phyloP scores from a whole-genome alignment of 495 filamentous ascomycete genomes.

The Xylaria telfairii region DNA sequence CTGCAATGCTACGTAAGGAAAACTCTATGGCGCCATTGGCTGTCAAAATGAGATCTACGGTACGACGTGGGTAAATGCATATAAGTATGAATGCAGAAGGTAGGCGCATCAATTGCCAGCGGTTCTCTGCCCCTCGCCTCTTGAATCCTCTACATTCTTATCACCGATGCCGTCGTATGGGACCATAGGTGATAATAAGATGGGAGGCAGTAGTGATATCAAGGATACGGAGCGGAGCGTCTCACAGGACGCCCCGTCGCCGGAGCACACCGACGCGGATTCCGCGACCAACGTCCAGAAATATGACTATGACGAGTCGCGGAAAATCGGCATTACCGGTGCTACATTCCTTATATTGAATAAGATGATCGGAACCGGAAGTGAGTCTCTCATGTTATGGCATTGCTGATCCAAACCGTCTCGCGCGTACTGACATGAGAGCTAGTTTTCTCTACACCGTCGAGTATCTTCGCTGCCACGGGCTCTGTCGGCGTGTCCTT shows the following conservation, averaged over 20 bases:
- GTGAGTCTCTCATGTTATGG: constrained; percentile 32
- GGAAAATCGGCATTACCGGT: constrained; percentile 58
- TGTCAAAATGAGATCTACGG: constrained; percentile 22
- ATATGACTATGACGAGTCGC: constrained; percentile 49
- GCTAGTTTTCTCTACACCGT: constrained; percentile 59
- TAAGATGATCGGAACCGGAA: constrained; percentile 65
- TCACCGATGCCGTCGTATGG: constrained; percentile 22
- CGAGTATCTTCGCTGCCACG: constrained; percentile 54
- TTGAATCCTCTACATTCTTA: background rate
- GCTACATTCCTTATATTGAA: constrained; percentile 62
- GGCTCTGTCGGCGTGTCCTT: constrained; percentile 51
- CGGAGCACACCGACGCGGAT: constrained; percentile 29
- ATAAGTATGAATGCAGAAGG: constrained; percentile 15
- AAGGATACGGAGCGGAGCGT: constrained; percentile 22
- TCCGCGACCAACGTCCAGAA: constrained; percentile 44
- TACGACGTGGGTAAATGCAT: constrained; percentile 1
- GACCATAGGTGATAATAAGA: constrained; percentile 18
- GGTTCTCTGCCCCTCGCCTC: background rate
- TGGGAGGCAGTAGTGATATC: constrained; percentile 10
- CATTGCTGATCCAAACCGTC: background rate
- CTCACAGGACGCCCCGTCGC: constrained; percentile 25
- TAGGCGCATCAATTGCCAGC: background rate
- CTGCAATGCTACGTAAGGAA: constrained; percentile 23
- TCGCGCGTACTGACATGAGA: constrained; percentile 22
- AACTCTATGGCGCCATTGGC: constrained; percentile 26